These are phyloP conservation scores for Eudorina sp. DNA, from an alignment of 139 green algal genomes.

Conservation along the genomic window DNA sequence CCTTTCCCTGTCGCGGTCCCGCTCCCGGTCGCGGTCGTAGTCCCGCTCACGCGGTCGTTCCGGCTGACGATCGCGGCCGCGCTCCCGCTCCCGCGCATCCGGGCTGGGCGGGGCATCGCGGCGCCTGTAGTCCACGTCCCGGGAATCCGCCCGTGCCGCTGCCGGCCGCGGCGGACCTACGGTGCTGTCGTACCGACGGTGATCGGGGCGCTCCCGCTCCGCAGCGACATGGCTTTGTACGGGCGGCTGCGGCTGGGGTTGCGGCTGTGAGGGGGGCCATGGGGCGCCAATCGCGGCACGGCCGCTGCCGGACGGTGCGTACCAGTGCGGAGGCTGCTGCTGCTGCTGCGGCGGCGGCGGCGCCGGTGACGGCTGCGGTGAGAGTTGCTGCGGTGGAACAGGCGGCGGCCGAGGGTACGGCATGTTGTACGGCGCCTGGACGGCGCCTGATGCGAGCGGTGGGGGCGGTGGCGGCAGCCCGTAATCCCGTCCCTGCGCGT, in stretches of 20 bases:
- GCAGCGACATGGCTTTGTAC: not conserved
- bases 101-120: not conserved
- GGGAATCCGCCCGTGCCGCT: not conserved
- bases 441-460: not conserved
- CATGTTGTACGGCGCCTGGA: no score
- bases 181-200: not conserved
- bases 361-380: not conserved
- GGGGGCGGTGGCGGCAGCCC: not conserved
- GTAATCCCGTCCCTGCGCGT: not conserved
- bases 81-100: constrained; percentile 7
- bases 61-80: not conserved
- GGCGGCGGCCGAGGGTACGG: no score
- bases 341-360: not conserved
- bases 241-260: not conserved
- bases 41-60: not conserved
- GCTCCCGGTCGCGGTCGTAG: not conserved
- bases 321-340: not conserved
- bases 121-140: not conserved
- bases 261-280: not conserved
- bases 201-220: not conserved
- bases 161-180: not conserved
- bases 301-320: not conserved
- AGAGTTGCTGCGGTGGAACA: no score
- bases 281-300: not conserved
- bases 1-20: not conserved